Evolutionary conservation across 78 protist genomes (phyloP).

Genomic region (Andalucia godoyi): DNA sequence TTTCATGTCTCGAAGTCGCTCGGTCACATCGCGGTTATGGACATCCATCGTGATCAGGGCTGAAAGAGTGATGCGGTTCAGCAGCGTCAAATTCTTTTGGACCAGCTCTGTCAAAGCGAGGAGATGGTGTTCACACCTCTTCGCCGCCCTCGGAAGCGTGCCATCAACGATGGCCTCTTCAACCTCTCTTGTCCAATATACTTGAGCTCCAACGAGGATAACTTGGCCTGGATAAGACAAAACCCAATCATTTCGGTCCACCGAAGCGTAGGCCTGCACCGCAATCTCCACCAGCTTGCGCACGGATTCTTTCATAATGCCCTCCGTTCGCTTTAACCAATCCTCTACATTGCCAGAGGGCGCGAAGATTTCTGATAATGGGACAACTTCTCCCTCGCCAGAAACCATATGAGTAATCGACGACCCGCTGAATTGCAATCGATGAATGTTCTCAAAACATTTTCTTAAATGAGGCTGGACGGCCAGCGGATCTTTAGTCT

Average conservation of each 20-base stretch:
- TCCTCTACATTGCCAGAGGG: conserved; percentile 56
- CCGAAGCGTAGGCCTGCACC: conserved; percentile 1
- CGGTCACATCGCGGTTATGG: conserved; percentile 54
- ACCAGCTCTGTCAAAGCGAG: conserved; percentile 30
- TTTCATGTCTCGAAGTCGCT: not conserved
- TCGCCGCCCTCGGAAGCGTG: not conserved
- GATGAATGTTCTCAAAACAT: not conserved
- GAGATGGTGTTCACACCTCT: not conserved
- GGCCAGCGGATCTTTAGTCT: conserved; percentile 22
- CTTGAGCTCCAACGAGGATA: conserved; percentile 29
- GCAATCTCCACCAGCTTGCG: not conserved
- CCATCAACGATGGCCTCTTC: conserved; percentile 3
- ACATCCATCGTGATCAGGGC: conserved; percentile 69
- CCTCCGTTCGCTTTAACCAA: conserved; percentile 46
- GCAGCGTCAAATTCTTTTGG: not conserved
- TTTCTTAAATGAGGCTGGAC: conserved; percentile 36
- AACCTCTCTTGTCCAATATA: conserved; percentile 32
- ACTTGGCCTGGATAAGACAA: conserved; percentile 33
- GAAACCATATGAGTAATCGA: not conserved
- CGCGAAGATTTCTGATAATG: not conserved
- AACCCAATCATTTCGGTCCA: conserved; percentile 34
- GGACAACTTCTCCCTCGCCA: not conserved
- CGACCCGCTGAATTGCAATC: not conserved
- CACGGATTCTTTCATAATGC: conserved; percentile 25
- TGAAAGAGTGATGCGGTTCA: conserved; percentile 14